phyloP scores from a whole-genome alignment of 2,329 filamentous ascomycete genomes.

The Aspergillus sp. region DNA sequence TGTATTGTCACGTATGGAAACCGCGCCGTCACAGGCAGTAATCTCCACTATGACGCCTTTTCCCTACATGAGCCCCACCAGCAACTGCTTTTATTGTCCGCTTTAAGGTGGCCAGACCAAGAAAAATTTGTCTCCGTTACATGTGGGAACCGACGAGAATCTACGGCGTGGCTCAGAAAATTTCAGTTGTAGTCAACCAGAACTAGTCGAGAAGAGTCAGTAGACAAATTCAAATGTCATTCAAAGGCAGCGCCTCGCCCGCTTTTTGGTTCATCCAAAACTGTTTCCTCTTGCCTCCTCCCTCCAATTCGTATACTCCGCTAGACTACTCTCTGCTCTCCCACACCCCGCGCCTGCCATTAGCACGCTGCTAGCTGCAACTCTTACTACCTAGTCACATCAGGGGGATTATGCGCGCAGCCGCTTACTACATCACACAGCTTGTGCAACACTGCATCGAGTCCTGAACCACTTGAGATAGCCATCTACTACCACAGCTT shows the following conservation, averaged over 20 bases:
- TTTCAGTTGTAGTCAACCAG: slow-evolving; percentile 12
- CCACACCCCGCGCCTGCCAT: slow-evolving; percentile 8
- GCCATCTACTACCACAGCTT: neutral
- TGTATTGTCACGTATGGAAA: slow-evolving; percentile 19
- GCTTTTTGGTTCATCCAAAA: slow-evolving; percentile 10
- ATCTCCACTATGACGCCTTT: slow-evolving; percentile 30
- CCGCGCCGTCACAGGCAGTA: slow-evolving; percentile 24
- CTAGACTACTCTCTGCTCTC: neutral
- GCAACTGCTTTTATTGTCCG: slow-evolving; percentile 11
- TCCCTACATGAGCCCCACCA: slow-evolving; percentile 16
- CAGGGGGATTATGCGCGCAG: slow-evolving; percentile 22
- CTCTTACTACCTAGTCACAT: neutral
- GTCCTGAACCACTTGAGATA: slow-evolving; percentile 18
- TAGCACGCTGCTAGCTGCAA: neutral
- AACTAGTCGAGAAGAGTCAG: slow-evolving; percentile 17
- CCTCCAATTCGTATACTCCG: neutral
- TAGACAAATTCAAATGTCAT: slow-evolving; percentile 15
- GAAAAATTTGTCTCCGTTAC: slow-evolving; percentile 25
- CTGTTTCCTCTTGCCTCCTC: neutral
- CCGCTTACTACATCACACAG: slow-evolving; percentile 19
- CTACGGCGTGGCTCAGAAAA: slow-evolving; percentile 16
- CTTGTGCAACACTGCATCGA: slow-evolving; percentile 26
- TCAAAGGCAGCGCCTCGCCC: slow-evolving; percentile 24
- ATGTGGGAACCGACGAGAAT: slow-evolving; percentile 29
- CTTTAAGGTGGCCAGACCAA: slow-evolving; percentile 26